Base-by-base conservation (phyloP, 805 yeast species). In the Lipomyces oligophaga region DNA sequence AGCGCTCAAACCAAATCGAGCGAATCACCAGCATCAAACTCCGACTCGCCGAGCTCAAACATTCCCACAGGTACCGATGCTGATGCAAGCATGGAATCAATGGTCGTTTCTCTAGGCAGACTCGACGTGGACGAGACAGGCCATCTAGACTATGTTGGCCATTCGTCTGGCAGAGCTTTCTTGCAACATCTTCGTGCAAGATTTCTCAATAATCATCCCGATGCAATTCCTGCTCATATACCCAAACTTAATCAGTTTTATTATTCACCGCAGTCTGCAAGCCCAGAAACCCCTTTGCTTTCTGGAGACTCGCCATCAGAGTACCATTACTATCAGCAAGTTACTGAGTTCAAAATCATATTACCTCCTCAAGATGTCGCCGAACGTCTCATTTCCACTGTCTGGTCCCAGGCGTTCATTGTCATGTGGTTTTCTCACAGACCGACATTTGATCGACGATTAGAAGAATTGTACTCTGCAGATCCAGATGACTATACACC, bases 401-500 rank as follows among this genome's bases (percentile, higher is more conserved):
- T 89, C 0, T 88, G 95, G 94, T 78, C 80, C 52, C 79, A 81
- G 57, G 94, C 95, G 0, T 86, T 95, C 65, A 87, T 86, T 3
- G 69, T 88, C 42, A 85, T 87, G 62, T 71, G 95, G 45, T 87
- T 88, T 63, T 84, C 85, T 62, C 95, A 88, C 60, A 68, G 95
- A 26, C 95, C 95, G 1, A 79, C 89, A 2, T 76, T 87, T 50
- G 72, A 83, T 43, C 77, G 78, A 52, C 88, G 84, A 55, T 69
- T 87, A 22, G 89, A 84, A 56, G 77, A 83, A 45, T 67, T 87
- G 22, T 87, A 86, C 64, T 82, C 80, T 35, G 74, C 85, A 7
- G 88, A 83, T 58, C 90, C 94, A 0, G 72, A 75, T 13, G 76
- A 77, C 47, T 83, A 80, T 63, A 79, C 85, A 2, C 80, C 81